Conservation (phyloP, 169 alveolate species). For the Miamiensis avidus region DNA sequence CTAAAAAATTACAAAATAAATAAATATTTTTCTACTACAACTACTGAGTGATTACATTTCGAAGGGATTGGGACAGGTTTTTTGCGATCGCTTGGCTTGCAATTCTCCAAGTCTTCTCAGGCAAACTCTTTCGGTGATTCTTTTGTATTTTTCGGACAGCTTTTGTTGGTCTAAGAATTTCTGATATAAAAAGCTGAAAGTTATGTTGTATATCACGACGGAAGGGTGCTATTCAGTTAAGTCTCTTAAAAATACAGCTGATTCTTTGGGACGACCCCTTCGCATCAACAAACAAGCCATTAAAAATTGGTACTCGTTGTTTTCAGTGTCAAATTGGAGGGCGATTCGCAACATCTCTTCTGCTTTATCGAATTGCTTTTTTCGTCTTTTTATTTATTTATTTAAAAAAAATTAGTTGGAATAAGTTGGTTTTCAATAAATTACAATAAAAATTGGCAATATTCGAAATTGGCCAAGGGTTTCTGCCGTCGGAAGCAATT, state of each 20-base stretch:
- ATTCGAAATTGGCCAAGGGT: conserved; percentile 8
- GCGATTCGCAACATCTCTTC: conserved; percentile 22
- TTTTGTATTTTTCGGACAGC: conserved; percentile 36
- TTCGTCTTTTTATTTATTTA: not conserved
- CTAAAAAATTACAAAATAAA: not conserved
- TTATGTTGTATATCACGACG: conserved; percentile 16
- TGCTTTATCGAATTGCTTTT: conserved; percentile 13
- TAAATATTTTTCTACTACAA: not conserved
- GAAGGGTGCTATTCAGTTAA: conserved; percentile 24
- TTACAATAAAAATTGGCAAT: conserved; percentile 8
- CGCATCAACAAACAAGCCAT: conserved; percentile 34
- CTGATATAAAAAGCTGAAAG: conserved; percentile 23
- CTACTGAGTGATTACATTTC: not conserved
- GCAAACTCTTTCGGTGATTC: conserved; percentile 40
- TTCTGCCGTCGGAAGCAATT: conserved; percentile 1
- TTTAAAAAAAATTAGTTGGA: too few relatives aligned
- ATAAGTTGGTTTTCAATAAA: too few relatives aligned
- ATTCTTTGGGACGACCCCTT: conserved; percentile 36
- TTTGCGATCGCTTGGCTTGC: not conserved
- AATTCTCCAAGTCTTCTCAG: conserved; percentile 34
- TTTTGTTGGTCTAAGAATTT: conserved; percentile 16
- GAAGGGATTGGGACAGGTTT: conserved; percentile 16
- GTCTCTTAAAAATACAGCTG: conserved; percentile 8
- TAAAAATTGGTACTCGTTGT: conserved; percentile 35
- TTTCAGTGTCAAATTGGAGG: not conserved